Base-by-base conservation (phyloP, 345 rosid species). In the Clarkia xantiana region DNA sequence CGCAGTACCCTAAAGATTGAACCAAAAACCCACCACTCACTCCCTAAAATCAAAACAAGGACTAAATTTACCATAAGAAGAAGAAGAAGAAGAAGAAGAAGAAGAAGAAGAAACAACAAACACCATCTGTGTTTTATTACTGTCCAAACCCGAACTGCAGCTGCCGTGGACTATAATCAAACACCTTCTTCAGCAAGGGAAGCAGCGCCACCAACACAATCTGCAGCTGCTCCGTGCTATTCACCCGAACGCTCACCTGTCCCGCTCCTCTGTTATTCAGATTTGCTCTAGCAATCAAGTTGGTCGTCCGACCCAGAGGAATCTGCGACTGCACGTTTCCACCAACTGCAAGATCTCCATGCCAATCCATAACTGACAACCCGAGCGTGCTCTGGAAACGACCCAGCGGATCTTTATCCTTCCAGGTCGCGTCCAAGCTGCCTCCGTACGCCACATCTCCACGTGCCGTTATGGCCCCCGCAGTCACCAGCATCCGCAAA, bases 291-390 rank as follows among this genome's bases (percentile, higher is more conserved):
- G 82, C 81, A 1, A 78, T 76, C 67, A 86, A 42, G 58, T 82
- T 86, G 17, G 88, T 68, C 18, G 81, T 66, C 47, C 86, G 82
- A 39, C 98, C 96, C 17, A 91, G 47, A 1, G 95, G 96, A 9
- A 91, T 18, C 73, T 84, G 95, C 19, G 90, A 75, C 69, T 91
- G 96, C 60, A 84, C 22, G 47, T 91, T 87, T 64, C 98, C 86
- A 51, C 96, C 94, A 22, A 91, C 67, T 40, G 95, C 90, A 52
- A 84, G 87, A 67, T 87, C 95, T 6, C 98, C 95, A 8, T 84
- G 98, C 96, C 98, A 91, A 62, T 91, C 98, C 96, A 87, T 87
- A 49, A 78, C 73, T 0, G 95, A 87, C 23, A 87, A 77, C 49
- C 98, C 98, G 1, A 86, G 81, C 3, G 94, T 87, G 15, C 84